phyloP scores from a whole-genome alignment of 352 stramenopile species.

The Phytophthora ramorum region DNA sequence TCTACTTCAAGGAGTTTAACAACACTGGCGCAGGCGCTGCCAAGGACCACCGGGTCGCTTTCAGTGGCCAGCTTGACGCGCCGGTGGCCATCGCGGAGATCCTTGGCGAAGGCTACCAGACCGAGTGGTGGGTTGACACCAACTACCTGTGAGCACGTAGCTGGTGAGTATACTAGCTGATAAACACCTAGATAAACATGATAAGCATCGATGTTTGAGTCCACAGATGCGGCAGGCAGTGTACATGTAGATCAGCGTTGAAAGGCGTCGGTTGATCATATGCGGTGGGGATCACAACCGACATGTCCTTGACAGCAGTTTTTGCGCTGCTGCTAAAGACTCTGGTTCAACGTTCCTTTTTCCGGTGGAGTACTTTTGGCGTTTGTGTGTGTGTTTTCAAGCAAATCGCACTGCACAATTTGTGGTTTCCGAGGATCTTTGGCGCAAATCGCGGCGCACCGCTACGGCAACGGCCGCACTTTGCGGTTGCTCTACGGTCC shows the following conservation, averaged over 20 bases:
- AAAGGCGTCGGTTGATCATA: not conserved
- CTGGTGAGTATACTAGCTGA: not conserved
- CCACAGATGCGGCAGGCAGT: not conserved
- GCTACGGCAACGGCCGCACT: not conserved
- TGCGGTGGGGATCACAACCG: not conserved
- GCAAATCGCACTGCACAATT: not conserved
- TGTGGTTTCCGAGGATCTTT: not conserved
- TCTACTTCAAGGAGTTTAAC: constrained; percentile 35
- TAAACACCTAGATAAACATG: not conserved
- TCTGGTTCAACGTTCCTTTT: not conserved
- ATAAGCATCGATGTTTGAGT: constrained; percentile 28
- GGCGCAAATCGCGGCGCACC: not conserved
- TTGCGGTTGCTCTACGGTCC: no score
- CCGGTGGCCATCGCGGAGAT: constrained; percentile 28
- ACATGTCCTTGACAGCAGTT: not conserved
- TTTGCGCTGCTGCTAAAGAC: not conserved
- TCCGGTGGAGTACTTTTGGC: not conserved
- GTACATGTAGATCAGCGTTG: no score
- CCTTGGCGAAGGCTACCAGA: constrained; percentile 24
- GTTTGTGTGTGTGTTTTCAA: not conserved
- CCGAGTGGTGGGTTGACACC: constrained; percentile 28
- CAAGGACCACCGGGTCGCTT: constrained; percentile 15
- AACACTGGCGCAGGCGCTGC: constrained; percentile 19
- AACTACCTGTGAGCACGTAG: constrained; percentile 25
- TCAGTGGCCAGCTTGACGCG: constrained; percentile 25